Base-by-base conservation (phyloP, 495 filamentous ascomycete species). In the Daldinia caldariorum region DNA sequence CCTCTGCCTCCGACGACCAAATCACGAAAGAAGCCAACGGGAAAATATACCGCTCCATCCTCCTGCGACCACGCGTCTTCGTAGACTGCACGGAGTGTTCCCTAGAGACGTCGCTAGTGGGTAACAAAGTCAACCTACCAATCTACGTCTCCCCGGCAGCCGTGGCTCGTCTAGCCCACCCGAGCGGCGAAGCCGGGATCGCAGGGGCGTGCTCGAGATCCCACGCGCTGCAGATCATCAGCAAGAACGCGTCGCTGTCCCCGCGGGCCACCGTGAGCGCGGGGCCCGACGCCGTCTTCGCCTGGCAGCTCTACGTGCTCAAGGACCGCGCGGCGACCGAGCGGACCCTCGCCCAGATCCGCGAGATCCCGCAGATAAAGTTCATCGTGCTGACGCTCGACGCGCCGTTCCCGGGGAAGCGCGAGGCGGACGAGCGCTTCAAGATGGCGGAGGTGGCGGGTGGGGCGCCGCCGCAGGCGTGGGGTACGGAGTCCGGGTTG, bases 231-330 rank as follows among this genome's bases (percentile, higher is more conserved):
- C 92, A 94, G 69, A 84, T 93, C 57, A 90, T 94, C 47, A 90
- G 87, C 35, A 90, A 92, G 74, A 95, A 93, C 69, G 91, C 92
- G 0, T 91, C 88, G 2, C 86, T 91, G 84, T 89, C 88, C 1
- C 90, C 89, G 4, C 88, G 92, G 74, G 87, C 92, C 69, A 91
- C 94, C 47, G 87, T 91, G 6, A 82, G 84, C 26, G 86, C 86
- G 0, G 76, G 81, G 6, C 80, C 85, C 0, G 83, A 81, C 2
- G 91, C 94, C 64, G 81, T 91, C 6, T 91, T 94, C 74, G 92
- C 91, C 35, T 94, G 90, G 88, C 92, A 95, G 76, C 76, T 95
- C 6, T 94, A 95, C 75, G 89, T 91, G 9, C 89, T 93, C 70
- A 85, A 83, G 1, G 89, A 93, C 53, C 83, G 89, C 4, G 81